Evolutionary conservation across 441 rosid genomes (phyloP).

Genomic region (Syzygium malaccense): DNA sequence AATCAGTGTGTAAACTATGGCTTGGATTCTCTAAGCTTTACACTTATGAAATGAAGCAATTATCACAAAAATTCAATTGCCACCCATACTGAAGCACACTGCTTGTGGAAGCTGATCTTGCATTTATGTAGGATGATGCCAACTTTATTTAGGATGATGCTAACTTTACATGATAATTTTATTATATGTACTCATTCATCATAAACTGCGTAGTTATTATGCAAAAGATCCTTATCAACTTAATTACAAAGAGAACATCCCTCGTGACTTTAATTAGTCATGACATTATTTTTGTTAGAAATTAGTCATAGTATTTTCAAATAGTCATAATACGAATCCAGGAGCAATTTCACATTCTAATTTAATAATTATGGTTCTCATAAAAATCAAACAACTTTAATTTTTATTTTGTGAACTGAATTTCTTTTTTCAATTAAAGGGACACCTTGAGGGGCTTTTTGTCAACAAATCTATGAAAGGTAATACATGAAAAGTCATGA

Average conservation of each 20-base stretch:
- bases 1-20: no score
- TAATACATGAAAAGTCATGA: background rate
- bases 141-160: no score
- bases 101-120: no score
- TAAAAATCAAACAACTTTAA: background rate
- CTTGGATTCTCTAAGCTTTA: no score
- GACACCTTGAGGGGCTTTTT: background rate
- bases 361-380: background rate
- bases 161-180: background rate
- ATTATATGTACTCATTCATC: no score
- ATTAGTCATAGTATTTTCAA: background rate
- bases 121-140: background rate
- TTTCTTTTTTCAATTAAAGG: background rate
- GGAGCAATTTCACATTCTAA: background rate
- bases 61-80: no score
- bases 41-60: no score
- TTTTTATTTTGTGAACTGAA: background rate
- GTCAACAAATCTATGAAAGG: no score
- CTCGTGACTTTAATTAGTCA: background rate
- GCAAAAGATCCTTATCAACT: background rate
- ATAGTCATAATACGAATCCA: background rate
- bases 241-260: no score
- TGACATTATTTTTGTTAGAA: background rate
- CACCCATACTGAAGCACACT: no score
- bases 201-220: no score